phyloP scores from a whole-genome alignment of 2,329 filamentous ascomycete species.

The Xylogone sp. region DNA sequence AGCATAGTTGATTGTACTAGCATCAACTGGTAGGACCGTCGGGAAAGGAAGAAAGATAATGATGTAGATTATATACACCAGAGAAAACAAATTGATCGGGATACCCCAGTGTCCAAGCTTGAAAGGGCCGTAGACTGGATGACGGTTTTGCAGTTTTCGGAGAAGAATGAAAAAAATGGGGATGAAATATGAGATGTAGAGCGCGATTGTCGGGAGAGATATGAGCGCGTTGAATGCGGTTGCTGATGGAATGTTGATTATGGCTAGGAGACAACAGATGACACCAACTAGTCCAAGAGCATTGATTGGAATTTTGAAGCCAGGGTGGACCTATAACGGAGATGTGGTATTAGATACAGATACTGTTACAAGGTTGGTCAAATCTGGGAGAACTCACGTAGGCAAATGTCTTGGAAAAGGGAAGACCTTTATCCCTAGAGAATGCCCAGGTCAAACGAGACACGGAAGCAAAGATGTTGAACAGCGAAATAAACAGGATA shows the following conservation, averaged over 20 bases:
- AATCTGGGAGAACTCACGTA: not conserved
- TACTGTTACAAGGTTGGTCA: too few relatives aligned
- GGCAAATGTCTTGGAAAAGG: slow-evolving; percentile 9
- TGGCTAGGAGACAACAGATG: slow-evolving; percentile 4
- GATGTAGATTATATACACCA: slow-evolving; percentile 11
- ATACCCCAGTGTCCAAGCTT: slow-evolving; percentile 34
- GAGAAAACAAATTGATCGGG: slow-evolving; percentile 37
- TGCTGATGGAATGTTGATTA: slow-evolving; percentile 9
- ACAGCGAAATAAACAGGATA: slow-evolving; percentile 24
- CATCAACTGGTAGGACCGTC: slow-evolving; percentile 7
- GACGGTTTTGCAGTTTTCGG: slow-evolving; percentile 5
- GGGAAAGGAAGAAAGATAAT: slow-evolving; percentile 10
- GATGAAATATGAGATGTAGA: slow-evolving; percentile 9
- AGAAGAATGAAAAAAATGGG: slow-evolving; percentile 8
- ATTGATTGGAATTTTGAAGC: slow-evolving; percentile 4
- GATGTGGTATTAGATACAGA: too few relatives aligned
- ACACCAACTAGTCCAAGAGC: slow-evolving; percentile 1
- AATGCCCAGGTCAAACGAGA: slow-evolving; percentile 37
- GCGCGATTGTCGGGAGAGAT: slow-evolving; percentile 3
- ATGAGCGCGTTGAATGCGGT: slow-evolving; percentile 10
- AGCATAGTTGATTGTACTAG: slow-evolving; percentile 11
- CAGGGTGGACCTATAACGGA: slow-evolving; percentile 6
- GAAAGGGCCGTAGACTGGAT: slow-evolving; percentile 5
- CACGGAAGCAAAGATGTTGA: slow-evolving; percentile 28
- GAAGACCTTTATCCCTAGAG: slow-evolving; percentile 29